phyloP scores from a whole-genome alignment of 192 early-diverging fungal genomes.

The Haplosporangium gracile region DNA sequence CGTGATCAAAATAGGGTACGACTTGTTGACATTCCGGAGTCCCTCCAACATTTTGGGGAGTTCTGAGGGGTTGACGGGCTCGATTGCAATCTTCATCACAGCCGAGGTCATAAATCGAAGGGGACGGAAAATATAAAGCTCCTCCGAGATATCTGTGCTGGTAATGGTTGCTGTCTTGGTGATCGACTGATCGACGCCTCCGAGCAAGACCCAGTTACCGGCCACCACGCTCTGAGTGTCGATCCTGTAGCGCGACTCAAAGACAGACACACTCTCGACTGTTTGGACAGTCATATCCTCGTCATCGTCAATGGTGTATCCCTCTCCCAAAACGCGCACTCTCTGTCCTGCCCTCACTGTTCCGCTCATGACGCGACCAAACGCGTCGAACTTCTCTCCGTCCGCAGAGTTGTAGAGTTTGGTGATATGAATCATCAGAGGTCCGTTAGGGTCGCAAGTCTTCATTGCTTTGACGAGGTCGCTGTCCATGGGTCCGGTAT shows the following conservation, averaged over 20 bases:
- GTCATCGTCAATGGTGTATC: constrained; percentile 92
- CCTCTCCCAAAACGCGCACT: constrained; percentile 94
- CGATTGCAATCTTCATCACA: constrained; percentile 95
- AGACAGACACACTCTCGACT: constrained; percentile 81
- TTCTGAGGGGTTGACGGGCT: constrained; percentile 98
- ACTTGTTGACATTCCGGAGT: constrained; percentile 95
- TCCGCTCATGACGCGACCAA: constrained; percentile 97
- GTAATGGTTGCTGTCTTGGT: constrained; percentile 97
- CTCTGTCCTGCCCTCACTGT: constrained; percentile 79
- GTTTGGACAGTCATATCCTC: constrained; percentile 94
- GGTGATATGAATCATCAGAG: constrained; percentile 91
- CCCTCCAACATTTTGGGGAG: constrained; percentile 98
- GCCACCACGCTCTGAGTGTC: constrained; percentile 84
- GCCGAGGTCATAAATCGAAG: constrained; percentile 85
- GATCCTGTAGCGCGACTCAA: constrained; percentile 88
- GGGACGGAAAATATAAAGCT: constrained; percentile 88
- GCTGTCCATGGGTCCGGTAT: constrained; percentile 72
- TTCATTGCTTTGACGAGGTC: constrained; percentile 78
- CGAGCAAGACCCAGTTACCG: constrained; percentile 91
- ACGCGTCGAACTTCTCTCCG: constrained; percentile 87
- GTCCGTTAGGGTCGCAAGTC: constrained; percentile 88
- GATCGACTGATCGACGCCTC: constrained; percentile 94
- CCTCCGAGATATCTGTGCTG: constrained; percentile 66
- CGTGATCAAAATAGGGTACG: constrained; percentile 90
- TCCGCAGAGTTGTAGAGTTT: constrained; percentile 93